phyloP scores from a whole-genome alignment of 192 early-diverging fungal genomes.

The Neocallimastix lanati region DNA sequence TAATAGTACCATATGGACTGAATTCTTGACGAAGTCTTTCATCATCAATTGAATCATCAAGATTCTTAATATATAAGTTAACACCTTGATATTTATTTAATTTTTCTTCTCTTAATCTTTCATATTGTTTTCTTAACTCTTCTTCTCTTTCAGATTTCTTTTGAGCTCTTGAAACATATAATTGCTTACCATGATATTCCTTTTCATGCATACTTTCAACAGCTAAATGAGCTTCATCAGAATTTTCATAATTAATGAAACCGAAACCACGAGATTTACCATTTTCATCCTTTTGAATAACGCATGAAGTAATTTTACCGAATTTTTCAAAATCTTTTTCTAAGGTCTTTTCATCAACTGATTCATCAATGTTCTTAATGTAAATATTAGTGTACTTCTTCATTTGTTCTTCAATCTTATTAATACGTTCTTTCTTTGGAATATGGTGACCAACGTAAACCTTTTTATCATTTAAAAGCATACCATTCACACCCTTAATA shows the following conservation, averaged over 20 bases:
- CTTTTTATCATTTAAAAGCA: slow-evolving; percentile 97
- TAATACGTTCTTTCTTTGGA: slow-evolving; percentile 75
- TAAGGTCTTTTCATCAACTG: slow-evolving; percentile 65
- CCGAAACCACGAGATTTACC: slow-evolving; percentile 86
- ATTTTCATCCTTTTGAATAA: slow-evolving; percentile 53
- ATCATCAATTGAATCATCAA: slow-evolving; percentile 91
- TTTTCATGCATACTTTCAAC: slow-evolving; percentile 87
- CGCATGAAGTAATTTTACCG: slow-evolving; percentile 68
- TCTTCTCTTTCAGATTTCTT: slow-evolving; percentile 46
- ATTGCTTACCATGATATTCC: slow-evolving; percentile 72
- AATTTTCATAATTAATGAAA: slow-evolving; percentile 89
- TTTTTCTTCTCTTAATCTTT: slow-evolving; percentile 87
- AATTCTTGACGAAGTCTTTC: slow-evolving; percentile 93
- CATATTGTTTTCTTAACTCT: slow-evolving; percentile 81
- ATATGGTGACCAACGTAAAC: slow-evolving; percentile 91
- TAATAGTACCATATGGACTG: slow-evolving; percentile 85
- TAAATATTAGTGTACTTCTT: slow-evolving; percentile 95
- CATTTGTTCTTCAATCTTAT: slow-evolving; percentile 71
- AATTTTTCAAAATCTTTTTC: slow-evolving; percentile 53
- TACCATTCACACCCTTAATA: slow-evolving; percentile 96
- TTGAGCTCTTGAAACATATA: slow-evolving; percentile 93
- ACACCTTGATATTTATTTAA: slow-evolving; percentile 96
- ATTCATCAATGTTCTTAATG: slow-evolving; percentile 81
- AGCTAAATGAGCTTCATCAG: slow-evolving; percentile 72
- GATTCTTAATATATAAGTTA: slow-evolving; percentile 97